Evolutionary conservation across 2,329 filamentous ascomycete species (phyloP).

Genomic region (Pseudogymnoascus sp.): DNA sequence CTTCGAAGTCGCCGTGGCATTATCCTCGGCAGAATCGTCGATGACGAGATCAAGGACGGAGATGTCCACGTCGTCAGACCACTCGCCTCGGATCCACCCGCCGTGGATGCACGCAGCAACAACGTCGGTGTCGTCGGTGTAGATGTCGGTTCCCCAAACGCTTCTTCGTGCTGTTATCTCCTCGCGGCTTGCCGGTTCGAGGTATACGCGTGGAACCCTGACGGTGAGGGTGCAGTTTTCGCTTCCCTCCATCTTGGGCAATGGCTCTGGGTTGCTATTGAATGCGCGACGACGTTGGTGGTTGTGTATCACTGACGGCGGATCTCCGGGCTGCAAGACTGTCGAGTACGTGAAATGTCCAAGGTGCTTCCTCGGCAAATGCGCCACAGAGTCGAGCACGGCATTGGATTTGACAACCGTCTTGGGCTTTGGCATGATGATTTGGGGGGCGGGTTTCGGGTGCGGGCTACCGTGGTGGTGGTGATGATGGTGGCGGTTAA

Average conservation of each 20-base stretch:
- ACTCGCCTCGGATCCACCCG: slow-evolving; percentile 86
- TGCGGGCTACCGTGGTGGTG: slow-evolving; percentile 29
- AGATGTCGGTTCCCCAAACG: slow-evolving; percentile 89
- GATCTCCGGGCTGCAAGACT: slow-evolving; percentile 47
- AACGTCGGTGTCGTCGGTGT: slow-evolving; percentile 92
- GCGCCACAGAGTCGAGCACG: slow-evolving; percentile 64
- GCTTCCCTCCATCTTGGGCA: slow-evolving; percentile 66
- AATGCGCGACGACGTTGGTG: slow-evolving; percentile 45
- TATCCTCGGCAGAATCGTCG: slow-evolving; percentile 28
- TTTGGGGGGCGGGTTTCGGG: slow-evolving; percentile 20
- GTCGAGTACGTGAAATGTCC: slow-evolving; percentile 79
- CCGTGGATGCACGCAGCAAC: slow-evolving; percentile 88
- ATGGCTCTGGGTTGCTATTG: slow-evolving; percentile 56
- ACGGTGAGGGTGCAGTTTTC: slow-evolving; percentile 86
- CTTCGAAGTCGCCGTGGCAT: slow-evolving; percentile 26
- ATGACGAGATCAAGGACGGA: slow-evolving; percentile 54
- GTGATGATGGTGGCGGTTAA: slow-evolving; percentile 35
- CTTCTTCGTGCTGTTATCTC: slow-evolving; percentile 76
- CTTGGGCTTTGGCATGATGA: slow-evolving; percentile 52
- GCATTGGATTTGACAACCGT: slow-evolving; percentile 61
- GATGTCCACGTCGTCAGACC: slow-evolving; percentile 69
- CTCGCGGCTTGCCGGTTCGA: slow-evolving; percentile 63
- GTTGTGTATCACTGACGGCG: slow-evolving; percentile 14
- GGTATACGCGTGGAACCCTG: slow-evolving; percentile 73
- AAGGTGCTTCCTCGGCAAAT: slow-evolving; percentile 69